Evolutionary conservation across 2,329 filamentous ascomycete species (phyloP), one percentile per base, ranked within the genome.

Genomic region (Stachybotrys chlorohalonatus): DNA sequence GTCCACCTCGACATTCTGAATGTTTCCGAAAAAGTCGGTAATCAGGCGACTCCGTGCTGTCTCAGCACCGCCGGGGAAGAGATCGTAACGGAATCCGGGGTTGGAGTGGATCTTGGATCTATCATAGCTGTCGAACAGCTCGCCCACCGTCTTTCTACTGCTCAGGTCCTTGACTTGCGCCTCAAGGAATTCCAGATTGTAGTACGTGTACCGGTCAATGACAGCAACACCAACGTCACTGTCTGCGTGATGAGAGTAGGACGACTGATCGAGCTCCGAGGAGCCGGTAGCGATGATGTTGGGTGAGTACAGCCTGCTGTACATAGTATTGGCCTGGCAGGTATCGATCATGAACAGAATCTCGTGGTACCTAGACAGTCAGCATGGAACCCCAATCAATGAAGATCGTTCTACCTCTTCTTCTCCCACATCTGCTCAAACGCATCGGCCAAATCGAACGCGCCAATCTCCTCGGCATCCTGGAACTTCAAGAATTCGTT

Each of bases 361-460:
- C 73, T 99, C 94, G 70, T 97, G 90, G 72, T 97, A 99, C 68
- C 86, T 88, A 51, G 6, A 32, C 7, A 11, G 42, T 59, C 48
- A 61, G 56, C 30, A 49, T n/a, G 31, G 36, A 30, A 45, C 47
- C 5, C 47, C 3, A 24, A 9, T 16, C 11, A 15, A 50, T 17
- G 24, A 36, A 24, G 16, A 31, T 46, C 39, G n/a, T 50, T 68
- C n/a, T 70, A 86, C 77, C 94, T 86, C 76, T 95, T 95, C 84
- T 99, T 99, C 80, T 99, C 94, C 89, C 92, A 96, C 94, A 99
- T 99, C 77, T 99, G 93, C 72, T 95, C 91, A 69, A 99, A 97
- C 0, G 94, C 94, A 71, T 99, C 90, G 6, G 95, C 94, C 55
- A 99, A 76, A 73, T 99, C 94, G 69, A 95, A 96, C 0, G 91